Percentiles rank a stretch among this genome's conserved stretches.
Conservation (phyloP, 1,284 basidiomycete species). For the Apiotrichum porosum region DNA sequence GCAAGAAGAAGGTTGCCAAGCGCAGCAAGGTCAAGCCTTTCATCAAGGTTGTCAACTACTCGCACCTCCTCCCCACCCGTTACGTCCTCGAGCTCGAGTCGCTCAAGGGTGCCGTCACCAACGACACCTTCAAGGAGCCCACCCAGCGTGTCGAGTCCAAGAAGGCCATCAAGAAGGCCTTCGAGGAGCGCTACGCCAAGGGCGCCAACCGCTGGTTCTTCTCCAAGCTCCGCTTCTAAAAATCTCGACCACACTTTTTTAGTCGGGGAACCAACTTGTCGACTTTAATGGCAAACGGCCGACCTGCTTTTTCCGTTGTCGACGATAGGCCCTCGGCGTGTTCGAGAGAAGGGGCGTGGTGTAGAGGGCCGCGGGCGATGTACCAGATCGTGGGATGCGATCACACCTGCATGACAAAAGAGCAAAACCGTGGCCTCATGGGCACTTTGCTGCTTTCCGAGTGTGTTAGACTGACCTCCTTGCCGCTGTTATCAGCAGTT, state of each 20-base stretch:
- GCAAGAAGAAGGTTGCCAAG: conserved; percentile 83
- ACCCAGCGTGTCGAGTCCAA: conserved; percentile 87
- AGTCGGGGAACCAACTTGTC: neutral
- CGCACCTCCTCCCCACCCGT: conserved; percentile 94
- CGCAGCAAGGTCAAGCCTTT: conserved; percentile 96
- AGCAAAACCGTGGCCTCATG: too few relatives aligned
- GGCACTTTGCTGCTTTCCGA: too few relatives aligned
- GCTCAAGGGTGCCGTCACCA: conserved; percentile 73
- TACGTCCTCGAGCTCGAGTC: conserved; percentile 91
- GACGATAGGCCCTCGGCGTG: too few relatives aligned
- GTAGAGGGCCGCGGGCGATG: too few relatives aligned
- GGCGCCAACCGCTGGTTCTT: conserved; percentile 90
- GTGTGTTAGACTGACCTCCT: too few relatives aligned
- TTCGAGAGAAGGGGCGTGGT: neutral
- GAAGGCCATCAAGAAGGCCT: conserved; percentile 90
- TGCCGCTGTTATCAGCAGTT: too few relatives aligned
- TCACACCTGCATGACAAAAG: neutral
- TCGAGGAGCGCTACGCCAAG: conserved; percentile 84
- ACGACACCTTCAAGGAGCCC: conserved; percentile 92
- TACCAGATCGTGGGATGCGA: neutral
- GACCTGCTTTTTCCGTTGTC: neutral
- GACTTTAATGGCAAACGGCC: too few relatives aligned
- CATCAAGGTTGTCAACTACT: conserved; percentile 98
- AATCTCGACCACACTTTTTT: too few relatives aligned
- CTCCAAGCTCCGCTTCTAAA: conserved; percentile 43